Evolutionary conservation across 2,329 filamentous ascomycete genomes (phyloP), one percentile per base, ranked within the genome.

Genomic region (Colletotrichum sp.): DNA sequence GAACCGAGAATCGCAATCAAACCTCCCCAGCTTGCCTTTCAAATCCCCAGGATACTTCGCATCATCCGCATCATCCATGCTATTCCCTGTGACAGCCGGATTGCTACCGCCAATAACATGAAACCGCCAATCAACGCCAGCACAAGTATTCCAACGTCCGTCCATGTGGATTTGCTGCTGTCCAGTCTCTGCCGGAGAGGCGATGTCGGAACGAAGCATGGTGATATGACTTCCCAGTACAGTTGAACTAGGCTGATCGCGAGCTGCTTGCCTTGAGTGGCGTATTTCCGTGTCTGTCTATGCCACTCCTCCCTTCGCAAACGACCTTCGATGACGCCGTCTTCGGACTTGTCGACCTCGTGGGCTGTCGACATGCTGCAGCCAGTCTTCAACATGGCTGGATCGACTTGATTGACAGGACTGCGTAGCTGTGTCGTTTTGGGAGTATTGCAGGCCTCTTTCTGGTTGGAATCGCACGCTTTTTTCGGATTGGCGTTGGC

Each of bases 301-400:
- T 57, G 34, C 64, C 64, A 59, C 57, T n/a, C 44, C 25, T 64
- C 59, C 39, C 64, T 74, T 69, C 22, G 59, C 74, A 69, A 75
- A 75, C 59, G 74, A 75, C 74, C 25, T 75, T 64, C 74, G 74
- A 65, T 69, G 74, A 39, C 74, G 74, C 74, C 74, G 74, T 55
- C 74, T 73, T 74, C 74, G 74, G 74, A 74, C n/a, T 48, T 28
- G 28, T 63, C 59, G 59, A 8, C 30, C 48, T 44, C 25, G 27
- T 25, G 59, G 59, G 32, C 34, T 25, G 44, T 65, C 61, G 44
- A 71, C 28, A 22, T 61, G 59, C 44, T 74, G 72, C 28, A 74
- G 67, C 72, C 67, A 60, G 48, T 22, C 28, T 34, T 71, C 28
- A 22, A 71, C 59, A 16, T 71, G 59, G 15, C 28, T 30, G 22